Evolutionary conservation across 345 rosid species (phyloP), one percentile per base, ranked within the genome.

Genomic region (Linum trigynum): DNA sequence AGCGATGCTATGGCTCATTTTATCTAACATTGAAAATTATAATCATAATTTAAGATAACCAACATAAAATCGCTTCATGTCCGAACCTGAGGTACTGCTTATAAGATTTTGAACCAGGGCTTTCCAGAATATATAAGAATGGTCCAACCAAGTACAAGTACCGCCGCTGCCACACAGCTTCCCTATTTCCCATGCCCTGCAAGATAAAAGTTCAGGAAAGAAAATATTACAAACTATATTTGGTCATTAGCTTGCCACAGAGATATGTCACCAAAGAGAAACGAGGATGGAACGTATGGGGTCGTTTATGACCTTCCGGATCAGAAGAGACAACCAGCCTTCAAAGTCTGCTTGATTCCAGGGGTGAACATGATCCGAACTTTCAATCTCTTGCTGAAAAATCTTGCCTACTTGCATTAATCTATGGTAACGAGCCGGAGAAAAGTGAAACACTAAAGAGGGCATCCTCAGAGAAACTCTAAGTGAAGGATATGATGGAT

Each of bases 341-440:
- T 94, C 97, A 71, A 90, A 86, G 75, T 94, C 99, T 70, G 99
- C 89, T 70, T 79, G 84, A 71, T 79, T 77, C 99, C 97, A 94
- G 41, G 96, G 95, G 67, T 79, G 86, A 61, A 75, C 67, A 61
- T 75, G 65, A 70, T 79, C 79, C 15, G 84, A 71, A 65, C 67
- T 73, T 68, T 86, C 83, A 75, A 64, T 75, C 67, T 84, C 87
- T 70, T 64, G 82, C 73, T 83, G 88, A 75, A 94, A 88, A 42
- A 90, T 81, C 82, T 90, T 85, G 57, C 72, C 74, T 61, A 94
- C 88, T 80, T 82, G 90, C 97, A 94, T 94, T 79, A 94, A 77
- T 76, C 99, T 82, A 75, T 94, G 99, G 83, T 94, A 94, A 48
- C 99, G 86, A 64, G 97, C 95, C 32, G 99, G 99, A 73, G 99